A percentile compares a stretch with the other conserved stretches of the same genome.
Conservation (phyloP, 2,329 filamentous ascomycete species). For the Coleophoma cylindrospora region DNA sequence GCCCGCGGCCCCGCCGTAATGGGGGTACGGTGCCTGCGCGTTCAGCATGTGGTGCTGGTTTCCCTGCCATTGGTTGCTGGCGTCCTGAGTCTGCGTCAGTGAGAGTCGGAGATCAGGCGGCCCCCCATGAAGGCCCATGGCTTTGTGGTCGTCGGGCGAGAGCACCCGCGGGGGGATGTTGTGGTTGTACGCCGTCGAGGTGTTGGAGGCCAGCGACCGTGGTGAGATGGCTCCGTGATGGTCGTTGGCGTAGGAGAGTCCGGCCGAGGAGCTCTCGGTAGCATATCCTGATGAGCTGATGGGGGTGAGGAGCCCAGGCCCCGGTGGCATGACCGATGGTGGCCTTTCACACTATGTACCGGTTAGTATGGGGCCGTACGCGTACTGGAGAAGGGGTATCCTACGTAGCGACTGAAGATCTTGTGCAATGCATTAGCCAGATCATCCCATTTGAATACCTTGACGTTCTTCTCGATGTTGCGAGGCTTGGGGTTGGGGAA, state of each 20-base stretch:
- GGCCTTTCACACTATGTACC: slow-evolving; percentile 25
- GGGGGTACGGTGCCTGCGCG: slow-evolving; percentile 17
- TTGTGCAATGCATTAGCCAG: slow-evolving; percentile 86
- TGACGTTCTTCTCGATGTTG: slow-evolving; percentile 99
- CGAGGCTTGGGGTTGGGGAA: slow-evolving; percentile 92
- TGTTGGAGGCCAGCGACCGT: slow-evolving; percentile 22
- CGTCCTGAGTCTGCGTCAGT: slow-evolving; percentile 19
- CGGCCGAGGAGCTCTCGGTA: slow-evolving; percentile 20
- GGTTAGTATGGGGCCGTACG: slow-evolving; percentile 7
- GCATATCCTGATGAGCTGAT: slow-evolving; percentile 26
- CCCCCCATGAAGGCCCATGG: slow-evolving; percentile 17
- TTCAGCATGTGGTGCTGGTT: slow-evolving; percentile 21
- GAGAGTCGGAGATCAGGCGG: slow-evolving; percentile 23
- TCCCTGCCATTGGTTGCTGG: slow-evolving; percentile 19
- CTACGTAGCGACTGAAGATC: slow-evolving; percentile 89
- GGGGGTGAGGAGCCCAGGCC: slow-evolving; percentile 23
- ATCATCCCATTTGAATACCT: slow-evolving; percentile 96
- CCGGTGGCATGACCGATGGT: slow-evolving; percentile 24
- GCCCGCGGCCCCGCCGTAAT: slow-evolving; percentile 2
- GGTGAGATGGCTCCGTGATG: slow-evolving; percentile 26
- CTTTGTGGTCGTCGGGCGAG: slow-evolving; percentile 22
- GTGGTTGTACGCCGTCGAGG: slow-evolving; percentile 17
- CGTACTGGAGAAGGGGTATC: slow-evolving; percentile 4
- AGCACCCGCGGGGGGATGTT: slow-evolving; percentile 19
- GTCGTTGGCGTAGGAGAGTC: slow-evolving; percentile 20